Evolutionary conservation across 176 grass and related monocot genomes (phyloP).

Genomic region (Phoenix dactylifera): DNA sequence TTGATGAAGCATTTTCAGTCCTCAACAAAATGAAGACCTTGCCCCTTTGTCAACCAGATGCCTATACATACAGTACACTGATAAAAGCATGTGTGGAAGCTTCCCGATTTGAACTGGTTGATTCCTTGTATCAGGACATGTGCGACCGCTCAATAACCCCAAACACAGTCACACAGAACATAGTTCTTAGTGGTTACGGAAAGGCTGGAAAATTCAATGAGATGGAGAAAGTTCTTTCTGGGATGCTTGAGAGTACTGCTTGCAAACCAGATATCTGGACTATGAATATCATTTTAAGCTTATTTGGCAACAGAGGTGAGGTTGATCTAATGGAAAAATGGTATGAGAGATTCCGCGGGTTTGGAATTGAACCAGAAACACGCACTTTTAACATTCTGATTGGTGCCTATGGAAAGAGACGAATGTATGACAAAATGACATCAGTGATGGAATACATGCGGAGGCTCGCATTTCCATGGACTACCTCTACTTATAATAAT

Average conservation of each 20-base stretch:
- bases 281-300: constrained; percentile 86
- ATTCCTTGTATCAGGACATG: constrained; percentile 72
- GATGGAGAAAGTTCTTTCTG: constrained; percentile 66
- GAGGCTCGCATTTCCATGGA: constrained; percentile 75
- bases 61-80: constrained; percentile 83
- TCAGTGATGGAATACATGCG: constrained; percentile 97
- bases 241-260: constrained; percentile 51
- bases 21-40: constrained; percentile 54
- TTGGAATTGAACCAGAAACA: constrained; percentile 77
- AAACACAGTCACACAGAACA: constrained; percentile 87
- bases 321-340: constrained; percentile 77
- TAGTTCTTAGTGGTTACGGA: constrained; percentile 73
- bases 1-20: constrained; percentile 59
- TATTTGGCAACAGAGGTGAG: constrained; percentile 73
- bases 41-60: constrained; percentile 68
- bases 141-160: constrained; percentile 39
- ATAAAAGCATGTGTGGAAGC: constrained; percentile 67
- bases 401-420: constrained; percentile 78
- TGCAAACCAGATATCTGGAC: constrained; percentile 90
- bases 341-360: constrained; percentile 84
- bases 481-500: constrained; percentile 84
- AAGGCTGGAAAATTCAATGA: constrained; percentile 65
- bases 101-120: constrained; percentile 48
- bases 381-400: constrained; percentile 94
- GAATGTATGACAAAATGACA: constrained; percentile 88